Evolutionary conservation across 2,329 filamentous ascomycete species (phyloP), one percentile per base, ranked within the genome.

Genomic region (Fusarium lateritium): DNA sequence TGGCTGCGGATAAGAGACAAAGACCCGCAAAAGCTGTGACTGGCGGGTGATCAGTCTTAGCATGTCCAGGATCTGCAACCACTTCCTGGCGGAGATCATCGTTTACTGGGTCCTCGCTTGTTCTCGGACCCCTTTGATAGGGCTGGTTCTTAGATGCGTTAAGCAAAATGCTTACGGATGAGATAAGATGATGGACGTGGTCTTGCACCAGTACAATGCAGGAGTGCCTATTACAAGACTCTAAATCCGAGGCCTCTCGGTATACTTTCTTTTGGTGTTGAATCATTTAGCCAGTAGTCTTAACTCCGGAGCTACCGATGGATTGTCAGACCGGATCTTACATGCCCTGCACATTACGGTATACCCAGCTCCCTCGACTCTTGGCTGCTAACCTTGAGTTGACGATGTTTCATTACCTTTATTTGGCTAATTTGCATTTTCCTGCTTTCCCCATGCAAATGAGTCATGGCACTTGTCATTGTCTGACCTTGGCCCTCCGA

Each of bases 231-330:
- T 31, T 31, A 31, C 28, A 10, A 31, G 28, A 10, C 10, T 31
- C 21, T 26, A 45, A 59, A 19, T 33, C 50, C 56, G 43, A 52
- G 33, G 11, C 36, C 24, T 40, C 31, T 46, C 36, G 21, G 45
- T 65, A 22, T 39, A 19, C 19, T 44, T n/a, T 31, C 10, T 4
- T 45, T 19, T 34, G 13, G 33, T 64, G 28, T 36, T 47, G 40
- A 33, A 28, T 52, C 19, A 11, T 60, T 36, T 46, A 22, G 15
- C 46, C 36, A 47, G 14, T 46, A 7, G 42, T 34, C 67, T 71
- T 71, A 73, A 73, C 55, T 73, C 71, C 71, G 71, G 56, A 45
- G 33, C 36, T 54, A 43, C 69, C 67, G 69, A 57, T 43, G 53
- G 60, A 33, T 31, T 15, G 56, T 56, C 56, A 65, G 69, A 53